A percentile compares a stretch with the other conserved stretches of the same genome.
phyloP scores from a whole-genome alignment of 2,329 filamentous ascomycete genomes.

The Exutisphaerella laricina region DNA sequence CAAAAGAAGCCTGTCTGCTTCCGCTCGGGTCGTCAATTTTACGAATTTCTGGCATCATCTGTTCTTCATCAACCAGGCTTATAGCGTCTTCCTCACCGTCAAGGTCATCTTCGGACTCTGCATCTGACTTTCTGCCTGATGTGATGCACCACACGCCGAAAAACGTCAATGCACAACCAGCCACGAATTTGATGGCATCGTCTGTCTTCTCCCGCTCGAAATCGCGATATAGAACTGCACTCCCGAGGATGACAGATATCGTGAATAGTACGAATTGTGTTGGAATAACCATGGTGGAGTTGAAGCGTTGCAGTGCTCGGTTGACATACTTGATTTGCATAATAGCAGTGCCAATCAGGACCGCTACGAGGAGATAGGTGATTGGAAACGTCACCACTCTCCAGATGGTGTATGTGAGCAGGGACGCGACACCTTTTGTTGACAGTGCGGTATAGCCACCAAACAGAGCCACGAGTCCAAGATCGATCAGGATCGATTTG shows the following conservation, averaged over 20 bases:
- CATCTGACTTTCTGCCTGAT: conserved; percentile 61
- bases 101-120: conserved; percentile 52
- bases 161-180: conserved; percentile 87
- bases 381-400: conserved; percentile 86
- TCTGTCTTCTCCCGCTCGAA: conserved; percentile 75
- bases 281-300: conserved; percentile 96
- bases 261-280: conserved; percentile 98
- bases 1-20: conserved; percentile 11
- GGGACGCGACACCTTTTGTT: conserved; percentile 92
- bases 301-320: conserved; percentile 80
- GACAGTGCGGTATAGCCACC: conserved; percentile 97
- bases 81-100: conserved; percentile 37
- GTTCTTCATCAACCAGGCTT: conserved; percentile 38
- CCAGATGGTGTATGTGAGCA: conserved; percentile 86
- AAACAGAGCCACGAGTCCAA: conserved; percentile 88
- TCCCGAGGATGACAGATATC: conserved; percentile 88
- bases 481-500: conserved; percentile 80
- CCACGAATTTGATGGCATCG: conserved; percentile 77
- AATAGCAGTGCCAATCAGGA: conserved; percentile 77
- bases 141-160: conserved; percentile 97
- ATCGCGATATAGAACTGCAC: conserved; percentile 87
- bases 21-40: conserved; percentile 16
- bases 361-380: conserved; percentile 75
- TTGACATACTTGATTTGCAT: conserved; percentile 99
- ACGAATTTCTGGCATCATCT: conserved; percentile 24